Evolutionary conservation across 1,284 basidiomycete genomes (phyloP).

Genomic region (Puccinia novopanici): DNA sequence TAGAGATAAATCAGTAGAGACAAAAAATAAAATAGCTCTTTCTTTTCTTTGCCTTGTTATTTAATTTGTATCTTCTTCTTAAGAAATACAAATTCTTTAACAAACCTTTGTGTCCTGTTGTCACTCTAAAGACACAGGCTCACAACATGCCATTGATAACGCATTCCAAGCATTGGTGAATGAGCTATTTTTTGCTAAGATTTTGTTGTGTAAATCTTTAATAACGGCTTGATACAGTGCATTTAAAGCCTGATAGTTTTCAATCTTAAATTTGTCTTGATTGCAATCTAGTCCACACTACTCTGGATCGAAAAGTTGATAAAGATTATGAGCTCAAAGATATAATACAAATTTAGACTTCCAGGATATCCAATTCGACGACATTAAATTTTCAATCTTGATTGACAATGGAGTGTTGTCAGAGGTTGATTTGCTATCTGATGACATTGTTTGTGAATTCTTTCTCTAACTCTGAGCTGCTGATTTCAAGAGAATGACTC

Average conservation of each 20-base stretch:
- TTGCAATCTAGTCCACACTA: too few relatives aligned
- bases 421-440: neutral
- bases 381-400: neutral
- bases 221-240: neutral
- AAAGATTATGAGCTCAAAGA: neutral
- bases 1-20: too few relatives aligned
- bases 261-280: neutral
- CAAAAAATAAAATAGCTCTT: too few relatives aligned
- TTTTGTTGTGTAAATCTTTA: neutral
- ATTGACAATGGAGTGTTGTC: neutral
- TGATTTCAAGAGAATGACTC: neutral
- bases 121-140: too few relatives aligned
- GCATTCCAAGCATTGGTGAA: neutral
- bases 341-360: neutral
- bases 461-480: constrained; percentile 1
- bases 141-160: neutral
- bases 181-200: neutral
- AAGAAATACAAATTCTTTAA: too few relatives aligned
- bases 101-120: too few relatives aligned
- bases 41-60: too few relatives aligned
- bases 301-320: neutral
- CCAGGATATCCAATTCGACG: neutral
- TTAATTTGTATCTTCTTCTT: too few relatives aligned
- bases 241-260: neutral
- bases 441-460: neutral